Conservation (phyloP, 2,329 filamentous ascomycete species). For the Fusarium keratoplasticum region DNA sequence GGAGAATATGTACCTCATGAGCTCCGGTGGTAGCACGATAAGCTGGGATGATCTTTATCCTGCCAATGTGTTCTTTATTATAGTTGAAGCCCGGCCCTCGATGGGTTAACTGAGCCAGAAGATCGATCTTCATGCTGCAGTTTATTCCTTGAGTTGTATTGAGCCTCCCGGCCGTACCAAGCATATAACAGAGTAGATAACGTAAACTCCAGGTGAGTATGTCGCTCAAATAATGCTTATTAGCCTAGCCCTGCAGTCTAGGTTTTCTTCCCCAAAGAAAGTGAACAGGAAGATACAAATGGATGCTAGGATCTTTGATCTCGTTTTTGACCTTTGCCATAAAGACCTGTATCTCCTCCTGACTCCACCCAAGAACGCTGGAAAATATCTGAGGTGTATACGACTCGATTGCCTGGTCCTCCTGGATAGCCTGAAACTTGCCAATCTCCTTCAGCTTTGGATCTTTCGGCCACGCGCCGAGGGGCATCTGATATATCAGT, state of each 20-base stretch:
- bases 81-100: too few species aligned
- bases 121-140: neutral
- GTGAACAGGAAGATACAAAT: neutral
- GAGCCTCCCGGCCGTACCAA: too few species aligned
- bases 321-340: neutral
- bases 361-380: neutral
- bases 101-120: too few species aligned
- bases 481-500: neutral
- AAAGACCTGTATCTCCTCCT: neutral
- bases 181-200: too few species aligned
- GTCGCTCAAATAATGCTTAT: neutral
- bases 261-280: neutral
- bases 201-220: too few species aligned
- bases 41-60: neutral
- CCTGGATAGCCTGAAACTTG: neutral
- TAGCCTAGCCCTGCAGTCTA: neutral
- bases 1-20: neutral
- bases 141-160: too few species aligned
- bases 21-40: neutral
- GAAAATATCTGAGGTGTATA: neutral
- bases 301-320: neutral
- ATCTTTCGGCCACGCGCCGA: neutral
- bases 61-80: too few species aligned
- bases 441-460: neutral
- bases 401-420: neutral